Evolutionary conservation across 2,329 filamentous ascomycete genomes (phyloP).

Genomic region (Ophiosphaerella narmari): DNA sequence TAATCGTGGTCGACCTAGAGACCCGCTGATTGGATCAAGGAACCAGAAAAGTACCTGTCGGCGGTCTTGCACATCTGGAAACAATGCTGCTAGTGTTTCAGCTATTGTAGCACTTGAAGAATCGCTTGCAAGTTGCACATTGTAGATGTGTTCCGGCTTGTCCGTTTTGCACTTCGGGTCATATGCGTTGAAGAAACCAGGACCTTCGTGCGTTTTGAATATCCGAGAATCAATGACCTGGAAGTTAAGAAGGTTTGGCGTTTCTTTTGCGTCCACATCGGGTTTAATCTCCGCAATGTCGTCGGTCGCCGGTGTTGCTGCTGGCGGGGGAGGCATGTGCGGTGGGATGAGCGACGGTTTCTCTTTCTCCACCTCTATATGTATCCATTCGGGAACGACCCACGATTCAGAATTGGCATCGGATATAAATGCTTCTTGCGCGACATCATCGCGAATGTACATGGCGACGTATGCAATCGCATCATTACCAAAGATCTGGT

Average conservation of each 20-base stretch:
- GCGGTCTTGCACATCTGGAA: constrained; percentile 40
- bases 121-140: constrained; percentile 26
- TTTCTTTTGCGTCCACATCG: background rate
- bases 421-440: constrained; percentile 44
- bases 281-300: constrained; percentile 6
- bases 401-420: constrained; percentile 53
- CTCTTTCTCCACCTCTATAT: constrained; percentile 32
- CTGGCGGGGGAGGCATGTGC: constrained; percentile 14
- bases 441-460: constrained; percentile 59
- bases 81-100: constrained; percentile 30
- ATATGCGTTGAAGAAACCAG: constrained; percentile 43
- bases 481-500: constrained; percentile 49
- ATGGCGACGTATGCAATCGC: constrained; percentile 60
- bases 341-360: constrained; percentile 17
- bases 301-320: constrained; percentile 6
- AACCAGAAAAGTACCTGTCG: constrained; percentile 50
- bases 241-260: constrained; percentile 26
- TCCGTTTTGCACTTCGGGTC: constrained; percentile 27
- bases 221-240: constrained; percentile 40
- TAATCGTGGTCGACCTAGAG: constrained; percentile 34
- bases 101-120: constrained; percentile 37
- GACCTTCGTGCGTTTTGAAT: constrained; percentile 43
- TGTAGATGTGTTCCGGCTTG: constrained; percentile 18
- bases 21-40: constrained; percentile 37
- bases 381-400: constrained; percentile 51